These are phyloP conservation scores for Aspergillus panamensis DNA, from an alignment of 495 filamentous ascomycete genomes.

Conservation along the genomic window DNA sequence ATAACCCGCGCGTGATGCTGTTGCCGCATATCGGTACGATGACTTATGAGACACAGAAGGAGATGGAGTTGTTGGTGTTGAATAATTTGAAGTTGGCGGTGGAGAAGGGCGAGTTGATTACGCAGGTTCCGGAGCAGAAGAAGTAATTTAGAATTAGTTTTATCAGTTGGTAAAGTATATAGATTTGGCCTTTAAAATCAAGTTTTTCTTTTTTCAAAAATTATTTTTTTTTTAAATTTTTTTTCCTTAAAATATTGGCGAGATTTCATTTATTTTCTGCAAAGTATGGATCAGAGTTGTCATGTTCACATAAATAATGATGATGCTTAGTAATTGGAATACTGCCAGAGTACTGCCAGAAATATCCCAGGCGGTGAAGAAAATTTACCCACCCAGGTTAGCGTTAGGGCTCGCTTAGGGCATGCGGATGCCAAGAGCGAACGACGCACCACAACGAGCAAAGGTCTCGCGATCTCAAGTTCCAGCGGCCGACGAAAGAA, in stretches of 20 bases:
- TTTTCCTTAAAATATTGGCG: too few species aligned
- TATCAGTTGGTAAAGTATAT: too few species aligned
- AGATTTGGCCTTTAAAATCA: too few species aligned
- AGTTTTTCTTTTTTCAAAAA: too few species aligned
- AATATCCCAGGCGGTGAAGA: not conserved
- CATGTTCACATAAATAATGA: too few species aligned
- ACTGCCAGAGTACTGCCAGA: too few species aligned
- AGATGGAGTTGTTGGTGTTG: conserved; percentile 75
- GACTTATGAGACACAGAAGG: conserved; percentile 61
- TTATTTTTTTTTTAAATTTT: too few species aligned
- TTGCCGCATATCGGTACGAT: conserved; percentile 79
- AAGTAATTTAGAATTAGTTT: not conserved
- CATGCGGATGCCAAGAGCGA: conserved; percentile 41
- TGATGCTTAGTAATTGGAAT: too few species aligned
- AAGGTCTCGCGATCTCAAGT: conserved; percentile 27
- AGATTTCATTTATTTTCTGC: too few species aligned
- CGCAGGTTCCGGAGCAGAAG: conserved; percentile 67
- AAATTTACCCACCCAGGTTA: conserved; percentile 25
- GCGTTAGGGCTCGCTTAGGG: conserved; percentile 51
- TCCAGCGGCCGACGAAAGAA: conserved; percentile 43
- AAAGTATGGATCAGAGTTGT: too few species aligned
- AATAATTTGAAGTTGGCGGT: conserved; percentile 64
- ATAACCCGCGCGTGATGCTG: conserved; percentile 66
- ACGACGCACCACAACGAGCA: conserved; percentile 42
- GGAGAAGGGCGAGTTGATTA: conserved; percentile 60